Conservation (phyloP, 495 filamentous ascomycete genomes). For the Rostrohypoxylon terebratum region DNA sequence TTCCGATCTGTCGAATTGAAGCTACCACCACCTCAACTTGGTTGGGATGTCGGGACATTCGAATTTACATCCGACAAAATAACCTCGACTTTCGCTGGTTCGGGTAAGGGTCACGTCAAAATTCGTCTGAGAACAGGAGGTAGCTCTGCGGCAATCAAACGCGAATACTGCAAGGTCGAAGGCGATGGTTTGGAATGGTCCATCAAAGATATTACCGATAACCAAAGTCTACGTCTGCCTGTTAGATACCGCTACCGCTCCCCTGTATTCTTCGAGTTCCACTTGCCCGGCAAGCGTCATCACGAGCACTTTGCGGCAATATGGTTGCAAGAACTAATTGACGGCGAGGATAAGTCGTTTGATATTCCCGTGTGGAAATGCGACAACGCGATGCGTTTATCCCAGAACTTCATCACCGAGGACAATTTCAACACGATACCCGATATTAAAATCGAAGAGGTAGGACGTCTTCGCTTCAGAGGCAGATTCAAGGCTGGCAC, state of each 20-base stretch:
- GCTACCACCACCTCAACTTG: conserved; percentile 82
- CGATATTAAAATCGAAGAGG: conserved; percentile 74
- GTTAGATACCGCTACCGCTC: conserved; percentile 90
- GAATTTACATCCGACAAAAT: conserved; percentile 80
- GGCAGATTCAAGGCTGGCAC: conserved; percentile 89
- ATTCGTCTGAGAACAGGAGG: conserved; percentile 87
- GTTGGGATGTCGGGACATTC: conserved; percentile 92
- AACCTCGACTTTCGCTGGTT: conserved; percentile 67
- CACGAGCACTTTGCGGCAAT: conserved; percentile 79
- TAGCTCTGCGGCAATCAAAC: conserved; percentile 75
- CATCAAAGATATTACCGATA: conserved; percentile 67
- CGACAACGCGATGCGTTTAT: conserved; percentile 74
- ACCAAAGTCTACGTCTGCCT: conserved; percentile 73
- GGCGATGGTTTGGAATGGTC: conserved; percentile 76
- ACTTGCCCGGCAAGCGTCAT: conserved; percentile 72
- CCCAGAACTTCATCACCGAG: conserved; percentile 90
- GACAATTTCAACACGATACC: conserved; percentile 72
- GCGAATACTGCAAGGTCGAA: conserved; percentile 68
- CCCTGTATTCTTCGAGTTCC: conserved; percentile 89
- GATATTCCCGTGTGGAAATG: conserved; percentile 91
- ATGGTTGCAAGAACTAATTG: conserved; percentile 87
- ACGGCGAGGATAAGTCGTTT: conserved; percentile 78
- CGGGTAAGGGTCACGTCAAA: conserved; percentile 74
- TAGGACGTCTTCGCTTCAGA: conserved; percentile 83
- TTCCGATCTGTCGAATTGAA: conserved; percentile 87